Evolutionary conservation across 371 early-diverging fungal species (phyloP).

Genomic region (Mortierella sp.): DNA sequence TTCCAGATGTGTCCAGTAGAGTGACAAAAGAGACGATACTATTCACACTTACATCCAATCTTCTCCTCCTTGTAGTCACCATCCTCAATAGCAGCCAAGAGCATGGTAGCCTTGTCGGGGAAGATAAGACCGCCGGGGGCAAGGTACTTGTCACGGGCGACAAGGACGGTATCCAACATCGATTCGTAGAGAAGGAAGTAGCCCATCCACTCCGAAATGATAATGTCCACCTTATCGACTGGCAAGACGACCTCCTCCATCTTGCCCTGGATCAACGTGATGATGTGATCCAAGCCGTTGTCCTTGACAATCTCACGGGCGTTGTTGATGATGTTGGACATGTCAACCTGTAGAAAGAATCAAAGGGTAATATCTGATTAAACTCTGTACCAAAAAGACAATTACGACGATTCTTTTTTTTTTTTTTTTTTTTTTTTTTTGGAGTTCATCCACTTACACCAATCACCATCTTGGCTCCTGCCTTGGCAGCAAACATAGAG

Average conservation of each 20-base stretch:
- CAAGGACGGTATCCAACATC: constrained; percentile 97
- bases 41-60: constrained; percentile 74
- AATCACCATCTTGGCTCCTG: constrained; percentile 94
- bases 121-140: constrained; percentile 85
- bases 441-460: constrained; percentile 66
- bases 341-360: constrained; percentile 74
- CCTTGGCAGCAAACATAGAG: constrained; percentile 98
- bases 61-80: constrained; percentile 94
- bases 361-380: background rate
- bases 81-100: constrained; percentile 93
- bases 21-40: constrained; percentile 3
- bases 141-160: constrained; percentile 95
- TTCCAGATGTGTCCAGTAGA: constrained; percentile 39
- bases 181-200: constrained; percentile 98
- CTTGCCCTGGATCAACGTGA: constrained; percentile 93
- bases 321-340: constrained; percentile 96
- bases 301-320: constrained; percentile 91
- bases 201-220: constrained; percentile 99
- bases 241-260: constrained; percentile 96
- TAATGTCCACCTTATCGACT: constrained; percentile 91
- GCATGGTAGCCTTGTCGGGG: constrained; percentile 93
- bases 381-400: background rate
- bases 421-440: background rate
- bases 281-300: constrained; percentile 85
- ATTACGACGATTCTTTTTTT: no score